These are phyloP conservation scores for Phoenix dactylifera DNA, from an alignment of 176 grass and related monocot species.

Conservation along the genomic window DNA sequence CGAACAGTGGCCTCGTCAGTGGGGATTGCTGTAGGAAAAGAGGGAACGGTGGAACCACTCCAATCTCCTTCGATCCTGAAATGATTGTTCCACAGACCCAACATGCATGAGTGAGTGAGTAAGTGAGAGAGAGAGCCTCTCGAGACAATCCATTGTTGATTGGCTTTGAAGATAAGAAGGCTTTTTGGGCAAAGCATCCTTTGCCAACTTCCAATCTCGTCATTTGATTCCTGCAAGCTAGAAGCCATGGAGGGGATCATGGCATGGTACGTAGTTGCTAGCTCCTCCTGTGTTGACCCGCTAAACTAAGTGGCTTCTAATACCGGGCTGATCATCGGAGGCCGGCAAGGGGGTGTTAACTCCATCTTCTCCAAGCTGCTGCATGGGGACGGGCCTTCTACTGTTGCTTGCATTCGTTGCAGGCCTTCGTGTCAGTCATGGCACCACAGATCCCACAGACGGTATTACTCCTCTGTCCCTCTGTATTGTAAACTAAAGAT, in stretches of 20 bases:
- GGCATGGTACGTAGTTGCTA: constrained; percentile 38
- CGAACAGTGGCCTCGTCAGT: too few relatives aligned
- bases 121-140: too few relatives aligned
- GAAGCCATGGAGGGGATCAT: constrained; percentile 54
- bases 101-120: too few relatives aligned
- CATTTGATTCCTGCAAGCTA: constrained; percentile 21
- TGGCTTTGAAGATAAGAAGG: constrained; percentile 75
- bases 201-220: constrained; percentile 21
- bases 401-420: constrained; percentile 27
- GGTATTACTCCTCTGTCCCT: constrained; percentile 30
- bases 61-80: not conserved
- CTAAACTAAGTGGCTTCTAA: too few relatives aligned
- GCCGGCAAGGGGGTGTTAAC: too few relatives aligned
- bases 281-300: too few relatives aligned
- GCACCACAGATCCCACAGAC: constrained; percentile 48
- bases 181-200: constrained; percentile 4
- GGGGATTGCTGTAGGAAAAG: constrained; percentile 19
- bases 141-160: constrained; percentile 25
- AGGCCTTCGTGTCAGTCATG: constrained; percentile 22
- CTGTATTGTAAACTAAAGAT: too few relatives aligned
- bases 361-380: too few relatives aligned
- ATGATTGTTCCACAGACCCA: not conserved
- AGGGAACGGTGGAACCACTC: constrained; percentile 3
- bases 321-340: too few relatives aligned
- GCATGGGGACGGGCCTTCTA: constrained; percentile 28